Evolutionary conservation across 2,329 filamentous ascomycete genomes (phyloP).

Genomic region (Botrytis fabae): DNA sequence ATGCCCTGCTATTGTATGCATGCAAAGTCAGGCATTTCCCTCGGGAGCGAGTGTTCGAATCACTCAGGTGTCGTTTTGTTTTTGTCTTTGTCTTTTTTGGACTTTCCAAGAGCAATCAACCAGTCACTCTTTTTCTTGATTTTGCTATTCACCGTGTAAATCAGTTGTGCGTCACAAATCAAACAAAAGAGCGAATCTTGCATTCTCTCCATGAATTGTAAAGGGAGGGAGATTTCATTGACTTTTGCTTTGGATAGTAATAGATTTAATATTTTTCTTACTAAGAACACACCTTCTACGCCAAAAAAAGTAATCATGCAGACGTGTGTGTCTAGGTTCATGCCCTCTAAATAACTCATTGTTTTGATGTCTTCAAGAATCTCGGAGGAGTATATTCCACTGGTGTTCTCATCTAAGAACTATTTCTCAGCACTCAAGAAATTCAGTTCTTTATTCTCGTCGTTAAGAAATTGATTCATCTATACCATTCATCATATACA

Average conservation of each 20-base stretch:
- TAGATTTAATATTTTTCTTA: background rate
- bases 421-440: rapidly evolving
- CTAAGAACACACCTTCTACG: background rate
- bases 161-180: too few relatives aligned
- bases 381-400: background rate
- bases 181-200: too few relatives aligned
- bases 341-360: background rate
- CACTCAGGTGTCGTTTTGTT: background rate
- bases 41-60: conserved; percentile 3
- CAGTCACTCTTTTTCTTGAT: background rate
- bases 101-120: background rate
- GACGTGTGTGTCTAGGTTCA: background rate
- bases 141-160: background rate
- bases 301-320: background rate
- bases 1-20: background rate
- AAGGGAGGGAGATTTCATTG: too few relatives aligned
- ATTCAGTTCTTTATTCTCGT: background rate
- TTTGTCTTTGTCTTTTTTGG: background rate
- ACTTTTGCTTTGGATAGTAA: background rate
- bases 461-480: rapidly evolving
- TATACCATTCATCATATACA: rapidly evolving
- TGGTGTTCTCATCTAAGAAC: background rate
- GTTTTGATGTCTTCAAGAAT: background rate
- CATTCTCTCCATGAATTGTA: too few relatives aligned
- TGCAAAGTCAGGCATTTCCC: background rate